Conservation (phyloP, 495 filamentous ascomycete species). For the Endocarpon pusillum region DNA sequence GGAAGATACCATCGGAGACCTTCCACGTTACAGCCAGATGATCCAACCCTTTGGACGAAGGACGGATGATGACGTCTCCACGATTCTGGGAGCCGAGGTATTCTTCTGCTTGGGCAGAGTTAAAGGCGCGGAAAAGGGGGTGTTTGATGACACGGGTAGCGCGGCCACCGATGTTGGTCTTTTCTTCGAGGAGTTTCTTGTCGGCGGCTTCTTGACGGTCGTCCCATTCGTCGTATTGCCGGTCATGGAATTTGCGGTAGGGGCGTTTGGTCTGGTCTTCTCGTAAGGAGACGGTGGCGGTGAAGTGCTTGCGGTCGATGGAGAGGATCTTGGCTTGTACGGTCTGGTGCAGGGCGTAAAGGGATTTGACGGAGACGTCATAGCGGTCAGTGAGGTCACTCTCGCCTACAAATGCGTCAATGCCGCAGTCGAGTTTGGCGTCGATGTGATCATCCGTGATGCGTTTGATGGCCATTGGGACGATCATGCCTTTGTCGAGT, state of each 20-base stretch:
- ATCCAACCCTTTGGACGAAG: constrained; percentile 83
- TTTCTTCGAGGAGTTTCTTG: constrained; percentile 56
- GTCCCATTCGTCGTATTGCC: constrained; percentile 71
- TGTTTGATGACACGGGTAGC: constrained; percentile 92
- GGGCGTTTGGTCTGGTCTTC: constrained; percentile 62
- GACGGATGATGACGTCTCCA: constrained; percentile 87
- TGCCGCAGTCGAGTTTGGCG: constrained; percentile 80
- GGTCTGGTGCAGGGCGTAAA: constrained; percentile 60
- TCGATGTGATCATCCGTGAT: constrained; percentile 85
- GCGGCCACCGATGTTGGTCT: constrained; percentile 63
- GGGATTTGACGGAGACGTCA: constrained; percentile 34
- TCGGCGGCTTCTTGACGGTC: constrained; percentile 60
- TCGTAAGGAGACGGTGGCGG: constrained; percentile 64
- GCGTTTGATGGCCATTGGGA: constrained; percentile 73
- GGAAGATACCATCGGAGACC: constrained; percentile 82
- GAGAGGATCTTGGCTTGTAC: constrained; percentile 73
- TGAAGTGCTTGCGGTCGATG: constrained; percentile 66
- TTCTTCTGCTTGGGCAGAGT: constrained; percentile 82
- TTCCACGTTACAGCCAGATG: constrained; percentile 97
- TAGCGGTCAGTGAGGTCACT: constrained; percentile 51
- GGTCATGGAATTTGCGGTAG: constrained; percentile 45
- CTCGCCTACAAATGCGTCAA: constrained; percentile 70
- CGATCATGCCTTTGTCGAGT: constrained; percentile 71
- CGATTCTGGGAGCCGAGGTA: constrained; percentile 68
- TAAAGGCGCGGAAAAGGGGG: constrained; percentile 84